phyloP scores from a whole-genome alignment of 305 asterid species.

The Fraxinus ornus region DNA sequence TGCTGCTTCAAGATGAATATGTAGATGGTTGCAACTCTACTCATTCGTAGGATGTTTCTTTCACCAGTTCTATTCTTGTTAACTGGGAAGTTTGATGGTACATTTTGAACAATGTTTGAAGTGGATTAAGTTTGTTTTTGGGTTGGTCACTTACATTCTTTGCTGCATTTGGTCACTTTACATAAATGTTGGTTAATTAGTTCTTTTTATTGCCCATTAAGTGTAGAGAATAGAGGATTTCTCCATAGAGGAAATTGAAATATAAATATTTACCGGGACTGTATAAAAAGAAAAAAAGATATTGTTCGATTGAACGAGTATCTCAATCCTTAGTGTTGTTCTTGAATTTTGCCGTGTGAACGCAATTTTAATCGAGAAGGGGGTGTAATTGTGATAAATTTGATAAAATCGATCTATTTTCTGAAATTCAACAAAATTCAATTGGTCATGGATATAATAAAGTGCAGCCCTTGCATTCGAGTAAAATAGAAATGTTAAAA shows the following conservation, averaged over 20 bases:
- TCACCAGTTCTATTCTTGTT: background rate
- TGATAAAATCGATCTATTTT: too few relatives aligned
- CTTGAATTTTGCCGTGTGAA: background rate
- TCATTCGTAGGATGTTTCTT: slow-evolving; percentile 11
- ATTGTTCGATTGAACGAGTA: background rate
- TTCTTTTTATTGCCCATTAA: background rate
- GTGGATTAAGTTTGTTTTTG: background rate
- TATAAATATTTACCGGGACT: background rate
- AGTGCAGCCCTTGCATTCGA: background rate
- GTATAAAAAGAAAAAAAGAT: background rate
- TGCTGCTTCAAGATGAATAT: slow-evolving; percentile 29
- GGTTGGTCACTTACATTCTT: background rate
- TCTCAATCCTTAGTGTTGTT: background rate
- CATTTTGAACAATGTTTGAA: background rate
- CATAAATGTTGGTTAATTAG: background rate
- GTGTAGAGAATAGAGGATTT: background rate
- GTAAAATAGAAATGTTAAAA: background rate
- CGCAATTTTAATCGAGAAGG: background rate
- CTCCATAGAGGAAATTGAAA: background rate
- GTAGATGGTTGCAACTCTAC: slow-evolving; percentile 36
- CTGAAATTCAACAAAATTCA: background rate
- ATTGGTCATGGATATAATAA: background rate
- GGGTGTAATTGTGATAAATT: background rate
- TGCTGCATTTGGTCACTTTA: background rate
- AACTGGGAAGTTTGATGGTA: slow-evolving; percentile 1